Evolutionary conservation across 495 filamentous ascomycete genomes (phyloP), one percentile per base, ranked within the genome.

Genomic region (Trypethelium eluteriae): DNA sequence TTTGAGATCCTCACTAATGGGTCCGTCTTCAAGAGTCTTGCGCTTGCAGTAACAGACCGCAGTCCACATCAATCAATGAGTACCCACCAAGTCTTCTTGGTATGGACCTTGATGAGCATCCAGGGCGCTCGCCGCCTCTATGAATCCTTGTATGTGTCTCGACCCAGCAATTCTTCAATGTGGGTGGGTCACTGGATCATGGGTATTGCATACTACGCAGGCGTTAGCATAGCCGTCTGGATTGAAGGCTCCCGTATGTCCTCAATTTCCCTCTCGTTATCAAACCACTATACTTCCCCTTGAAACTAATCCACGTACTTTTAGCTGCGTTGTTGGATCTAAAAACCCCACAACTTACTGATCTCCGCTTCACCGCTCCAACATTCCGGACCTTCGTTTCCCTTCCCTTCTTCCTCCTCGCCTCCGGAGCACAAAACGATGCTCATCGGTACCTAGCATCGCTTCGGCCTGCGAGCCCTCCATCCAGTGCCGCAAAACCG

Each of bases 111-210:
- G 62, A 85, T 97, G 81, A 70, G 84, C 56, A 74, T 90, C 2
- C 94, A 98, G 77, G 90, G 85, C 39, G 74, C 74, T 0, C 83
- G 94, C 53, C 83, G 94, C 12, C 74, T 95, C 10, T 89, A 86
- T 68, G 94, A 98, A 76, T 86, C 84, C 62, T 67, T 85, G 47
- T 46, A 47, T 35, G 38, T 39, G 2, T 61, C 65, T 16, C 46
- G 41, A 10, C 80, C 84, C 4, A 90, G 87, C 0, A 83, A 83
- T 2, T 85, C 84, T 11, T 83, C 79, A 69, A 98, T 98, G 92
- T 91, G 87, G 85, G 78, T 92, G 68, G 83, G 82, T 3, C 91
- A 92, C 76, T 97, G 90, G 85, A 61, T 89, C 32, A 75, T 93
- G 2, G 95, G 95, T 1, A 74, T 94, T 25, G 77, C 75, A 16